Evolutionary conservation across 1,284 basidiomycete species (phyloP), one percentile per base, ranked within the genome.

Genomic region (Rhodotorula sp.): DNA sequence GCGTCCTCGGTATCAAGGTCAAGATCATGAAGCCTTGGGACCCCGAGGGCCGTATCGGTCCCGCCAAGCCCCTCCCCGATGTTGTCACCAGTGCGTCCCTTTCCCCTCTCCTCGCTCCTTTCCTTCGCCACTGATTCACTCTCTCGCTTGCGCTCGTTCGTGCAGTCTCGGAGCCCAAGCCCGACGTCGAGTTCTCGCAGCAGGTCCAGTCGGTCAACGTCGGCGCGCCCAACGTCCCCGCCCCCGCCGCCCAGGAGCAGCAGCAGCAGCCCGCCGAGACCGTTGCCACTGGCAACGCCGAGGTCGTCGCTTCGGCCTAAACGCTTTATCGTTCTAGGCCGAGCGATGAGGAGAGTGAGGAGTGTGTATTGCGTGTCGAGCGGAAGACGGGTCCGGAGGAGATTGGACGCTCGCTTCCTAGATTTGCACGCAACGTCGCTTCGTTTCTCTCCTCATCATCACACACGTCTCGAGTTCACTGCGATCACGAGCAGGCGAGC

Each of bases 21-120:
- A 99, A 99, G 86, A 99, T 99, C 83, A 98, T 99, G 95, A 94
- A 95, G 84, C 92, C 90, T 74, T 89, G 86, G 83, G 96, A 99
- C 83, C 92, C 94, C 70, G 89, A 92, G 79, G 94, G 94, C 72
- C 86, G 87, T 77, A 83, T 86, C 68, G 94, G 94, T 68, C 95
- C 94, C 80, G 86, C 87, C 82, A 94, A 94, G 83, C 93, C 94
- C 75, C 89, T 99, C 65, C 96, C 96, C 75, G 96, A 99, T 82
- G 89, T 89, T 75, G 94, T 99, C 80, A 88, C 88, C 79, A 92
- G 51, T 87, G 86, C 31, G 82, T 88, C 73, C 40, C 31, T 4
- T 15, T 6, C 34, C n/a, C 52, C 37, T 11, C 47, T 22, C 48
- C 28, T 6, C 24, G 18, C 59, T 56, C 26, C 13, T 5, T 18